These are phyloP conservation scores for Flueggea neowawraea DNA, from an alignment of 441 rosid genomes.

Conservation along the genomic window DNA sequence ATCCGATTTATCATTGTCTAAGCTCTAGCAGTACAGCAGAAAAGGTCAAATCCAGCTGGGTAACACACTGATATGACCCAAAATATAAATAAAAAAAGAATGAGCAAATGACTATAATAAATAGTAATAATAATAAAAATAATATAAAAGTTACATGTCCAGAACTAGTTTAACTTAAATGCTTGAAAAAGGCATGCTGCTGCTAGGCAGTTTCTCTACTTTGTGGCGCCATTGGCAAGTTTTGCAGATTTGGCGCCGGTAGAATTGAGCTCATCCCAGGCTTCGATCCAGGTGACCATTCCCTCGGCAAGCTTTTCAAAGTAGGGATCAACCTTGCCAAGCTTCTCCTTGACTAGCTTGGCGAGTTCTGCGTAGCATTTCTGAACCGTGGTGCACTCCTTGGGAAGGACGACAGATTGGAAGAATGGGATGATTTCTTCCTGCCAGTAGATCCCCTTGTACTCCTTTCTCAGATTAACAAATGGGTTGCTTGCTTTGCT, in stretches of 20 bases:
- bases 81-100: no score
- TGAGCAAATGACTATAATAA: no score
- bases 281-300: conserved; percentile 98
- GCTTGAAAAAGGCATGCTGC: background rate
- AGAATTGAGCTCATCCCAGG: conserved; percentile 95
- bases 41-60: no score
- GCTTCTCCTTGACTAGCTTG: conserved; percentile 76
- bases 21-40: no score
- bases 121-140: background rate
- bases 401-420: conserved; percentile 61
- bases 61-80: no score
- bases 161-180: background rate
- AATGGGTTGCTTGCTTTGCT: conserved; percentile 98
- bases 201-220: conserved; percentile 18
- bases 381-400: conserved; percentile 81
- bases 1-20: no score
- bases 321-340: conserved; percentile 71
- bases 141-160: background rate
- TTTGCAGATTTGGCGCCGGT: conserved; percentile 15
- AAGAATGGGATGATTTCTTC: conserved; percentile 91
- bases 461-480: conserved; percentile 83
- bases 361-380: conserved; percentile 83
- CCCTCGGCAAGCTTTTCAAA: conserved; percentile 81
- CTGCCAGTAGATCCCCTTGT: conserved; percentile 95
- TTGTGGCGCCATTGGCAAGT: conserved; percentile 13